Evolutionary conservation across 106 monocot species (phyloP).

Genomic region (Dendrobium officinale): DNA sequence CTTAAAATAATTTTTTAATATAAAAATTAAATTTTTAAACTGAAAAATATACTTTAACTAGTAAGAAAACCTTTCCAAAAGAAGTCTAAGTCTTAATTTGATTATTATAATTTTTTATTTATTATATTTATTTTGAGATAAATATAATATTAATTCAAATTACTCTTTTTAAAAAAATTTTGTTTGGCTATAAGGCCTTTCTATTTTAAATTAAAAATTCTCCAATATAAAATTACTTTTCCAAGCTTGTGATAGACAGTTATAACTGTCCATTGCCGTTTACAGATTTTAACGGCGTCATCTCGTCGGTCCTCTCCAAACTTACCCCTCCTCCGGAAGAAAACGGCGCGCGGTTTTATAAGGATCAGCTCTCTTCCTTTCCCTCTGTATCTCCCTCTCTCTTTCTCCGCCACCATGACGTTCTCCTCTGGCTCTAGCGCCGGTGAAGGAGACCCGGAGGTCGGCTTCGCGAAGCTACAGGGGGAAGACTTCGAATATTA

Average conservation of each 20-base stretch:
- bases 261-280: not conserved
- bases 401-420: not conserved
- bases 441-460: conserved; percentile 38
- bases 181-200: too few species aligned
- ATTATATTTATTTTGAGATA: too few species aligned
- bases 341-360: not conserved
- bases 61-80: too few species aligned
- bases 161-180: too few species aligned
- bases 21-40: too few species aligned
- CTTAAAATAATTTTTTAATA: too few species aligned
- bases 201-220: too few species aligned
- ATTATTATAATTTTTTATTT: too few species aligned
- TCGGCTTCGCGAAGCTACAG: conserved; percentile 90
- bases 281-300: not conserved
- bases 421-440: not conserved
- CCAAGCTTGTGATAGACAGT: not conserved
- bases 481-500: conserved; percentile 94
- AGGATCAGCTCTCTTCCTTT: not conserved
- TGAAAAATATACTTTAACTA: too few species aligned
- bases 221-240: not conserved
- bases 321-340: not conserved
- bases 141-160: too few species aligned
- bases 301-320: not conserved
- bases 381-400: not conserved
- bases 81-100: too few species aligned